phyloP scores from a whole-genome alignment of 1,139 yeast genomes.

The Taiozyma sp. region DNA sequence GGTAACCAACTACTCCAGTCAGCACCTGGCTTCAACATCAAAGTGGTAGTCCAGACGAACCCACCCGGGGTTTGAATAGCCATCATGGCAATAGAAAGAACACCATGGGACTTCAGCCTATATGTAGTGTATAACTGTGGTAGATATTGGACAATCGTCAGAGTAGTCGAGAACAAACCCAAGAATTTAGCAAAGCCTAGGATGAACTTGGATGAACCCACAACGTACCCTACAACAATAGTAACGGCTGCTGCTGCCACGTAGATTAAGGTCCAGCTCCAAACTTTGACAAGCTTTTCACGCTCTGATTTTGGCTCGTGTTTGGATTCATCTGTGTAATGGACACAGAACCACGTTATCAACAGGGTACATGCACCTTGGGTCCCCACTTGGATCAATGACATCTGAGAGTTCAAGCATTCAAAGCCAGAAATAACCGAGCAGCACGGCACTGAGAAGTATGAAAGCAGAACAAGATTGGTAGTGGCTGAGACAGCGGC shows the following conservation, averaged over 20 bases:
- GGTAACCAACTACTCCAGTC: constrained; percentile 89
- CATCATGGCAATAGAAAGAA: constrained; percentile 79
- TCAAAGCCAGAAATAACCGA: constrained; percentile 41
- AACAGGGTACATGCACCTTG: constrained; percentile 63
- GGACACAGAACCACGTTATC: constrained; percentile 50
- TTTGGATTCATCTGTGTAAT: constrained; percentile 36
- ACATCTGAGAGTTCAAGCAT: constrained; percentile 66
- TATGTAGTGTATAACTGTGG: constrained; percentile 79
- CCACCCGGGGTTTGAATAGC: constrained; percentile 90
- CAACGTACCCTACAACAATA: constrained; percentile 32
- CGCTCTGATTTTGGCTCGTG: constrained; percentile 37
- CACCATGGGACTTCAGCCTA: constrained; percentile 68
- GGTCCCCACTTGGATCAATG: constrained; percentile 61
- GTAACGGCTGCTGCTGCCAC: constrained; percentile 29
- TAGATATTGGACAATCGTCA: constrained; percentile 68
- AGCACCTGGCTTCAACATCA: constrained; percentile 68
- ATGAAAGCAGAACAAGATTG: constrained; percentile 59
- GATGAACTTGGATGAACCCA: constrained; percentile 24
- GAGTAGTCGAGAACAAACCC: constrained; percentile 56
- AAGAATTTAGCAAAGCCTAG: constrained; percentile 47
- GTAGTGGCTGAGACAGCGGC: constrained; percentile 68
- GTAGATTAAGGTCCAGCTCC: constrained; percentile 19
- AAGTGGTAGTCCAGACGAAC: constrained; percentile 64
- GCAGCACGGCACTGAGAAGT: constrained; percentile 52
- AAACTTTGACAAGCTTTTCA: constrained; percentile 36